Evolutionary conservation across 345 rosid species (phyloP).

Genomic region (Chamaenerion angustifolium): DNA sequence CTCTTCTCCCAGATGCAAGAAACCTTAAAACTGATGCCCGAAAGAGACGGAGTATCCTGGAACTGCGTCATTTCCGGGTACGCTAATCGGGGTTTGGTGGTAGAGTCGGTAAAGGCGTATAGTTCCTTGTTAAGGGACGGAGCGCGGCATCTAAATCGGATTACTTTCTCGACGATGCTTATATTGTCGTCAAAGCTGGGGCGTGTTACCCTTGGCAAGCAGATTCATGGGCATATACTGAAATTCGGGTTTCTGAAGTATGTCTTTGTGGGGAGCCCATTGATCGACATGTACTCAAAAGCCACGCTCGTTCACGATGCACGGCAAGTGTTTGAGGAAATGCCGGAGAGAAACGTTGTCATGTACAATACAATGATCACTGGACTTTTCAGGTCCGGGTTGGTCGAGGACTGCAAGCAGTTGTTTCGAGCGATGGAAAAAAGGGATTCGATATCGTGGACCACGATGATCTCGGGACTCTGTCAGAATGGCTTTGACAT

Average conservation of each 20-base stretch:
- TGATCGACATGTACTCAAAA: slow-evolving; percentile 82
- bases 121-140: slow-evolving; percentile 55
- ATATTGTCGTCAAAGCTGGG: slow-evolving; percentile 35
- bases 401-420: slow-evolving; percentile 42
- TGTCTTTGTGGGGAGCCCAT: slow-evolving; percentile 54
- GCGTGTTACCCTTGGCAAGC: slow-evolving; percentile 39
- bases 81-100: slow-evolving; percentile 27
- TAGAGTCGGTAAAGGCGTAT: slow-evolving; percentile 42
- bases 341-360: slow-evolving; percentile 40
- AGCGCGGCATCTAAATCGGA: slow-evolving; percentile 35
- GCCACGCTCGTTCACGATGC: slow-evolving; percentile 46
- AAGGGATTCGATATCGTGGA: slow-evolving; percentile 74
- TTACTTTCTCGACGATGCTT: slow-evolving; percentile 66
- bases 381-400: slow-evolving; percentile 50
- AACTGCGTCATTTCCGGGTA: slow-evolving; percentile 69
- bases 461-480: slow-evolving; percentile 75
- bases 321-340: slow-evolving; percentile 37
- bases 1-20: slow-evolving; percentile 31
- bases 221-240: slow-evolving; percentile 62
- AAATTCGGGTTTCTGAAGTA: slow-evolving; percentile 52
- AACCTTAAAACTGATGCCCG: slow-evolving; percentile 41
- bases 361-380: slow-evolving; percentile 63
- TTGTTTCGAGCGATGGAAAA: slow-evolving; percentile 50
- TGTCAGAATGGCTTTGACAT: slow-evolving; percentile 45
- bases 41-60: slow-evolving; percentile 69